Conservation (phyloP, 129 eudicot genomes). For the Helichrysum umbraculigerum region DNA sequence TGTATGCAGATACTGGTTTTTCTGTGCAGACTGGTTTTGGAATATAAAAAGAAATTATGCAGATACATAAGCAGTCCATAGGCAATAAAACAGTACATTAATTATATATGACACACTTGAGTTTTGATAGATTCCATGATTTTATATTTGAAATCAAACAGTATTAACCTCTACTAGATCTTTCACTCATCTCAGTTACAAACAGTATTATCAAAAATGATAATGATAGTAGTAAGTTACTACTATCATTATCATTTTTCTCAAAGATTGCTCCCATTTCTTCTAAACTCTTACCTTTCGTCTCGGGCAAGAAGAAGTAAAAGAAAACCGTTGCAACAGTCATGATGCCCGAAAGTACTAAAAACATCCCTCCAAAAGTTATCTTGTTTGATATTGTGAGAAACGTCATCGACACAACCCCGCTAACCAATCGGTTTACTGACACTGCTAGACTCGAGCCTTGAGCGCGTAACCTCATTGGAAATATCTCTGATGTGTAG, state of each 20-base stretch:
- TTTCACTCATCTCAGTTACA: background rate
- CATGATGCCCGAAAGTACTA: background rate
- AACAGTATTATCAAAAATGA: no score
- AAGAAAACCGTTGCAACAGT: background rate
- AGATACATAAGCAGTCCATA: no score
- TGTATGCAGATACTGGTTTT: no score
- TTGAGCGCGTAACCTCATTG: slow-evolving; percentile 52
- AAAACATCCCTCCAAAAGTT: background rate
- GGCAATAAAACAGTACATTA: no score
- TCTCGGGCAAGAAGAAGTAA: background rate
- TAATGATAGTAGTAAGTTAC: no score
- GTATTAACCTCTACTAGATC: background rate
- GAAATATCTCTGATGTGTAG: slow-evolving; percentile 66
- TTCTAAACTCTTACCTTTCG: background rate
- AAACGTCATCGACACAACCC: background rate
- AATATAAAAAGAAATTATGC: no score
- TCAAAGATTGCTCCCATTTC: background rate
- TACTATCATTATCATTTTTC: background rate
- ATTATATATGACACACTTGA: no score
- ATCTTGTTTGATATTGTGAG: slow-evolving; percentile 34
- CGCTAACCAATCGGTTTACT: slow-evolving; percentile 69
- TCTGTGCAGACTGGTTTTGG: no score
- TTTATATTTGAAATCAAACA: no score
- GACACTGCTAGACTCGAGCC: slow-evolving; percentile 45
- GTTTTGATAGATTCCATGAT: no score